These are phyloP conservation scores for Skeletonema grethae DNA, from an alignment of 108 stramenopile species.

Conservation along the genomic window DNA sequence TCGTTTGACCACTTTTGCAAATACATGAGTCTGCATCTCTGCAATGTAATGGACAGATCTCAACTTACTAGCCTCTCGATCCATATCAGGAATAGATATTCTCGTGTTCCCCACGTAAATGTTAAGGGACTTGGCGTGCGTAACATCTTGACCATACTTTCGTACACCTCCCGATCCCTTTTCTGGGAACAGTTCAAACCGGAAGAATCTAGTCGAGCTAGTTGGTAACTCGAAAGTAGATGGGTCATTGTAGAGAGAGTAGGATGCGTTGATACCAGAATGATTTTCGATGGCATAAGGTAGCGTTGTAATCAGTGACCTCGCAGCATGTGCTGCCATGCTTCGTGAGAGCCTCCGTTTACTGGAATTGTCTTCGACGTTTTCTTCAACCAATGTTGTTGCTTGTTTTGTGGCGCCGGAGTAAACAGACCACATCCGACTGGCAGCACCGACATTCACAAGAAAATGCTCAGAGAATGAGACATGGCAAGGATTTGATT, in stretches of 20 bases:
- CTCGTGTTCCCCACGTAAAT: conserved; percentile 45
- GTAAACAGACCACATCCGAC: conserved; percentile 82
- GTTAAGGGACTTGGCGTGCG: conserved; percentile 53
- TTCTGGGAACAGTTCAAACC: conserved; percentile 70
- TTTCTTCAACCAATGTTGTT: conserved; percentile 34
- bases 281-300: conserved; percentile 86
- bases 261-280: conserved; percentile 60
- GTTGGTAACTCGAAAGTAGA: conserved; percentile 19
- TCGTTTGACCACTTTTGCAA: conserved; percentile 62
- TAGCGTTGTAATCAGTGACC: conserved; percentile 71
- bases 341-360: conserved; percentile 34
- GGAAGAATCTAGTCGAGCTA: conserved; percentile 72
- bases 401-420: conserved; percentile 56
- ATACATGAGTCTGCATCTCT: conserved; percentile 46
- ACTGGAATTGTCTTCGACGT: conserved; percentile 11
- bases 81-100: conserved; percentile 56
- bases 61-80: conserved; percentile 52
- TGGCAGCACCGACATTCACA: conserved; percentile 72
- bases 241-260: conserved; percentile 45
- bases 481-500: conserved; percentile 71
- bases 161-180: conserved; percentile 72
- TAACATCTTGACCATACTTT: conserved; percentile 82
- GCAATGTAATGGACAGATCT: conserved; percentile 47
- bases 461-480: conserved; percentile 88
- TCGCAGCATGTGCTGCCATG: conserved; percentile 68